Base-by-base conservation (phyloP, 164 flowering plant genomes). In the Berberis thunbergii region DNA sequence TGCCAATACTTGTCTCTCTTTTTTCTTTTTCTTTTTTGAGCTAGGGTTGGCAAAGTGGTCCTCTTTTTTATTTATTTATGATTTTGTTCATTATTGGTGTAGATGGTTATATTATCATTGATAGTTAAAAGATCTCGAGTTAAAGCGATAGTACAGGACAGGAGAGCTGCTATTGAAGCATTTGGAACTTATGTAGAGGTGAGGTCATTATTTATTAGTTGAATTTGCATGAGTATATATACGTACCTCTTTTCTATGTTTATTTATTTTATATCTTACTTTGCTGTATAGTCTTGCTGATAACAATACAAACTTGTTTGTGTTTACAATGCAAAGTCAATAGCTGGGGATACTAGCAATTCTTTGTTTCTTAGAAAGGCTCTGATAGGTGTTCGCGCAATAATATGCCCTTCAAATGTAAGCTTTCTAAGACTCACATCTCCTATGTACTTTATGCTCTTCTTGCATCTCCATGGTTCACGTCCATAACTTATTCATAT, bases 181-280 rank as follows among this genome's bases (percentile, higher is more conserved):
- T 94, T 87, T 72, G 96, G 99, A 66, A 79, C 84, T 72, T 94
- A 94, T 71, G 96, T 91, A 59, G 96, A 94, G 96, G 97, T 94
- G 53, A 52, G 64, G 70, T 57, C 46, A 49, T 39, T 49, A 45
- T 49, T 42, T 43, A 60, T 44, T 49, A 9, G 11, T 4, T 13
- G 44, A 45, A n/a, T 40, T 38, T 42, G 4, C 49, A 9, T 11
- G 12, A 52, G 6, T 4, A 12, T 58, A 4, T 13, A 49, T 42
- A 10, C 38, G 7, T 38, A 56, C 43, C 43, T 13, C 11, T 26
- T 3, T 55, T 4, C 54, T 46, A 41, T 60, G 3, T 57, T 5
- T n/a, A 5, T 45, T 4, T 13, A 13, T 4, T 46, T 4, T 8
- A 46, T 46, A 46, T 7, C 58, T 55, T n/a, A 7, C 38, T 55